Evolutionary conservation across 768 basidiomycete species (phyloP), one percentile per base, ranked within the genome.

Genomic region (Hypsizygus marmoreus): DNA sequence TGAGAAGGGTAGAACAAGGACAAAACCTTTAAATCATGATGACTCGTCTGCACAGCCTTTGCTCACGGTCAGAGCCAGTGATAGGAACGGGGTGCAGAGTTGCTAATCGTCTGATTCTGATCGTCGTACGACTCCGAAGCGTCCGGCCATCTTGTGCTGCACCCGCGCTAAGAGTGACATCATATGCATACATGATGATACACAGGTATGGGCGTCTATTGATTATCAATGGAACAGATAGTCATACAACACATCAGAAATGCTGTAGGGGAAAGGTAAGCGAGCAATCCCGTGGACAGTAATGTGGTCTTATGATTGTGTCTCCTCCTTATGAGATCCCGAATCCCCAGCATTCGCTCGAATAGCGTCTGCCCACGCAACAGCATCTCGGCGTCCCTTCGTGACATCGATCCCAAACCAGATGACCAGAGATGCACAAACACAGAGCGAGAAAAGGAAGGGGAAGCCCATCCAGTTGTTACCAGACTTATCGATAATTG

Each of bases 381-480:
- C 70, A 7, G 86, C 86, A 62, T 86, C 81, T 28, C 68, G 63
- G 41, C 85, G 67, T 12, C 86, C 86, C 60, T 81, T 82, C 45
- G 68, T 58, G 2, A 88, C 70, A 58, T 88, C 82, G 2, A 86
- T 79, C 39, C 71, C 76, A 59, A 91, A 83, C 86, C 88, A 92
- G 43, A 92, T 91, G 13, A 85, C 75, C 36, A 89, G 16, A 22
- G 83, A 84, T 1, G 90, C 88, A 16, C 66, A 58, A 8, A 69
- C 59, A 54, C 87, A 90, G 6, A 91, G 66, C 22, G 81, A 84
- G 55, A 92, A 91, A 17, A 92, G 67, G 70, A 92, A 91, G 2
- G 88, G 86, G 62, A 92, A 92, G 0, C 90, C 90, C 58, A 79
- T 75, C 90, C 90, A 91, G 59, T 87, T 90, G 60, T 81, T 75